Evolutionary conservation across 164 flowering plant species (phyloP).

Genomic region (Chimonanthus praecox): DNA sequence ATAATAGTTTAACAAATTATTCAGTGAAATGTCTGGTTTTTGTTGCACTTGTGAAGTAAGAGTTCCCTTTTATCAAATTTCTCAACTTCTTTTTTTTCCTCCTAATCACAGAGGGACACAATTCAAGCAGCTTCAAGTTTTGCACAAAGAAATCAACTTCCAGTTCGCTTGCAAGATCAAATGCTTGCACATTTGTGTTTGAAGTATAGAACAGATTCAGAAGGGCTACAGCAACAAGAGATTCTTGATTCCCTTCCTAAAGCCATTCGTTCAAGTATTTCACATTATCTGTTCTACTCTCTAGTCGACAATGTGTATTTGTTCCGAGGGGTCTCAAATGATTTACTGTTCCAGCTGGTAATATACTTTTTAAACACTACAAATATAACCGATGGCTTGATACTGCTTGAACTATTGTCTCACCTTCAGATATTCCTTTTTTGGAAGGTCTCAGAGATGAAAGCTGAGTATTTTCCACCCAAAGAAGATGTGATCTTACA

Average conservation of each 20-base stretch:
- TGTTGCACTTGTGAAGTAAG: too few relatives aligned
- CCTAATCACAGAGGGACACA: slow-evolving; percentile 62
- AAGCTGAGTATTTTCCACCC: slow-evolving; percentile 91
- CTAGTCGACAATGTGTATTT: slow-evolving; percentile 71
- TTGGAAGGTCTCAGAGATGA: slow-evolving; percentile 86
- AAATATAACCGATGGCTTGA: background rate
- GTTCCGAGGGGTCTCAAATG: slow-evolving; percentile 78
- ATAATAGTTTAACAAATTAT: too few relatives aligned
- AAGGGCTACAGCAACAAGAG: slow-evolving; percentile 88
- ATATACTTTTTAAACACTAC: slow-evolving; percentile 1
- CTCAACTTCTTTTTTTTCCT: background rate
- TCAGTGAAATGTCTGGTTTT: too few relatives aligned
- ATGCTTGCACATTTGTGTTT: slow-evolving; percentile 91
- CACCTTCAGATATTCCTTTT: background rate
- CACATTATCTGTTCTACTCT: slow-evolving; percentile 74
- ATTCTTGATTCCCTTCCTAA: slow-evolving; percentile 82
- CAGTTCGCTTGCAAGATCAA: slow-evolving; percentile 73
- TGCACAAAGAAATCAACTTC: slow-evolving; percentile 74
- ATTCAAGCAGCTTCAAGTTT: slow-evolving; percentile 91
- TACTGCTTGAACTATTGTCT: background rate
- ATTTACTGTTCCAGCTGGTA: slow-evolving; percentile 89
- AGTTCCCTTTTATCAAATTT: too few relatives aligned
- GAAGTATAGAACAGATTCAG: slow-evolving; percentile 87
- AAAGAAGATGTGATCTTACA: slow-evolving; percentile 89
- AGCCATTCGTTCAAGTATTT: slow-evolving; percentile 88